Percentiles rank a stretch among this genome's conserved stretches.
phyloP scores from a whole-genome alignment of 2,329 filamentous ascomycete genomes.

The Nakataea oryzae region DNA sequence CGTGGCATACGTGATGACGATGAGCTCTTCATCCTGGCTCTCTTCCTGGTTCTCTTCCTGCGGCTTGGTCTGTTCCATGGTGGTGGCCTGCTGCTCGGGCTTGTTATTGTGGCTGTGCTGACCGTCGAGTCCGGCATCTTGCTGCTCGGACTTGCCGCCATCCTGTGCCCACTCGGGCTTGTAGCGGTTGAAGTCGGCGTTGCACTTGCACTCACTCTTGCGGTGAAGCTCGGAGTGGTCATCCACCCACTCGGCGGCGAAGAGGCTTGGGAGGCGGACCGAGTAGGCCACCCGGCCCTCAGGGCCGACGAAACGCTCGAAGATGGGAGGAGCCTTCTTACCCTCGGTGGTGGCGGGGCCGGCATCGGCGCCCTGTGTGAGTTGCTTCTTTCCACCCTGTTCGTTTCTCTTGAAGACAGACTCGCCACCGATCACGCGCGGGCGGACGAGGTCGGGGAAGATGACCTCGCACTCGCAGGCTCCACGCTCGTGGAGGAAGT shows the following conservation, averaged over 20 bases:
- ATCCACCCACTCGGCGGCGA: conserved; percentile 26
- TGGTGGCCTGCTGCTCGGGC: neutral
- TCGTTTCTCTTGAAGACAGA: neutral
- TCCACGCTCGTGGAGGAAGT: conserved; percentile 33
- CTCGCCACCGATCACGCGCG: conserved; percentile 15
- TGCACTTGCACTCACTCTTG: conserved; percentile 22
- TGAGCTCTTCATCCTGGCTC: neutral
- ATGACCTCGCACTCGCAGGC: conserved; percentile 24
- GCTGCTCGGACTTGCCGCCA: neutral
- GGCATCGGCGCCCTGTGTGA: neutral
- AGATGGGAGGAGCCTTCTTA: conserved; percentile 6
- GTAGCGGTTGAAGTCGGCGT: conserved; percentile 20
- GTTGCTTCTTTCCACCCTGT: neutral
- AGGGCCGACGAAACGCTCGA: conserved; percentile 8
- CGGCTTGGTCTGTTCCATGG: neutral
- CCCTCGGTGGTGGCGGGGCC: neutral
- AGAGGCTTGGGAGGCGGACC: conserved; percentile 23
- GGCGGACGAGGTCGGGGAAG: conserved; percentile 24
- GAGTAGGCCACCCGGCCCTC: conserved; percentile 11
- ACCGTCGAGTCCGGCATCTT: conserved; percentile 8
- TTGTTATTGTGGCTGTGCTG: neutral
- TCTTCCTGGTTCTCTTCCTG: neutral
- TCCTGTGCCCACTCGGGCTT: neutral
- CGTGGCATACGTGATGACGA: neutral
- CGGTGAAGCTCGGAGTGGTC: conserved; percentile 26